Percentiles rank a stretch among this genome's conserved stretches.
Conservation (phyloP, 192 early-diverging fungal species). For the Dispira simplex region DNA sequence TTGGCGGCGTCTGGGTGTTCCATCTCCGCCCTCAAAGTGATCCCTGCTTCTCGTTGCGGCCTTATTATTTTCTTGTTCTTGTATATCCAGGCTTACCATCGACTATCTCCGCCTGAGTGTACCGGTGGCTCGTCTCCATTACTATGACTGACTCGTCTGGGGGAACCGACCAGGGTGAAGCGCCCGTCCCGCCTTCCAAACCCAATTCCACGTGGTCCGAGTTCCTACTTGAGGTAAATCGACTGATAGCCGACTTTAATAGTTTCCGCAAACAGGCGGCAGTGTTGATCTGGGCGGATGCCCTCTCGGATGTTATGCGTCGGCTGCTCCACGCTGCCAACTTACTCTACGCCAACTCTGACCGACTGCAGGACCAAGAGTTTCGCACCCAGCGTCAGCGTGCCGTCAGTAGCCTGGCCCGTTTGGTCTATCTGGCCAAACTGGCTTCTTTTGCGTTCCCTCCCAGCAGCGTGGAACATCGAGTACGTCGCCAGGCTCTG, state of each 20-base stretch:
- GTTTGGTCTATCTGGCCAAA: slow-evolving; percentile 8
- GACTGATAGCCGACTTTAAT: slow-evolving; percentile 7
- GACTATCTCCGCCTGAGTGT: too few relatives aligned
- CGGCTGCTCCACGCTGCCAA: slow-evolving; percentile 7
- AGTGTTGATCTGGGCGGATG: slow-evolving; percentile 4
- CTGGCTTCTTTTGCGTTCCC: slow-evolving; percentile 1
- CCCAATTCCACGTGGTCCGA: not conserved
- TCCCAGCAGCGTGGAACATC: slow-evolving; percentile 5
- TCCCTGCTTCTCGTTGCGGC: too few relatives aligned
- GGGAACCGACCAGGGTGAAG: too few relatives aligned
- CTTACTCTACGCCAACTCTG: slow-evolving; percentile 11
- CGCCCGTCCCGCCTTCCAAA: not conserved
- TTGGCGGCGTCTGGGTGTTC: too few relatives aligned
- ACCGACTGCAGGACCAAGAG: slow-evolving; percentile 6
- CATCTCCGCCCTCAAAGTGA: too few relatives aligned
- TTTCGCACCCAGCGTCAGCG: slow-evolving; percentile 9
- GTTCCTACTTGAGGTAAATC: slow-evolving; percentile 5
- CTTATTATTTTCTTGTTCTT: too few relatives aligned
- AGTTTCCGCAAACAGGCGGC: not conserved
- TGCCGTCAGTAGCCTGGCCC: slow-evolving; percentile 11
- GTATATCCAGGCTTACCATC: too few relatives aligned
- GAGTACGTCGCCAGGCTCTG: slow-evolving; percentile 6
- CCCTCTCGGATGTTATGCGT: slow-evolving; percentile 9
- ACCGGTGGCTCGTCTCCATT: too few relatives aligned
- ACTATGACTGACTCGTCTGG: too few relatives aligned